phyloP scores from a whole-genome alignment of 768 basidiomycete genomes.

The Terana coerulea region DNA sequence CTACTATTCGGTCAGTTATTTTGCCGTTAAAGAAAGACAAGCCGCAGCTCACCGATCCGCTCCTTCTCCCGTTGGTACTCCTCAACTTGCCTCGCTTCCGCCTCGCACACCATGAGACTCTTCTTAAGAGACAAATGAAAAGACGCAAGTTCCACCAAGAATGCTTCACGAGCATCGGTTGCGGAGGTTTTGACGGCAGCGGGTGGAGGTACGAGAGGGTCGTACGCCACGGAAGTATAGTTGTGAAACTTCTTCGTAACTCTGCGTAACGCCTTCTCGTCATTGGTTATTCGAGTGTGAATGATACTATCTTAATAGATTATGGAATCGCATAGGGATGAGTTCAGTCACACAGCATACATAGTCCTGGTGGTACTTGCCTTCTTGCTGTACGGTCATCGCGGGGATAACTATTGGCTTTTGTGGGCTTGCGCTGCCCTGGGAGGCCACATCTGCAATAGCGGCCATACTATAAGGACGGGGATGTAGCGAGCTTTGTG shows the following conservation, averaged over 20 bases:
- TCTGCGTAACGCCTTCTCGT: conserved; percentile 73
- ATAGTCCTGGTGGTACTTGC: conserved; percentile 11
- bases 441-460: too few relatives aligned
- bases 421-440: background rate
- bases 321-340: background rate
- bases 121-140: conserved; percentile 77
- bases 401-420: conserved; percentile 11
- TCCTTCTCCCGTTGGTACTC: conserved; percentile 74
- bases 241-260: conserved; percentile 80
- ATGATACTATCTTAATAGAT: conserved; percentile 69
- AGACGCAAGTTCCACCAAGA: conserved; percentile 72
- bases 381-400: conserved; percentile 27
- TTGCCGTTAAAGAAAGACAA: background rate
- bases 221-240: conserved; percentile 57
- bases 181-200: conserved; percentile 30
- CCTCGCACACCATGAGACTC: conserved; percentile 79
- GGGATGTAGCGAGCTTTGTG: too few relatives aligned
- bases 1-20: conserved; percentile 35
- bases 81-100: conserved; percentile 80
- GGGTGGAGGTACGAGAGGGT: conserved; percentile 32
- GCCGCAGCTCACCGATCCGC: conserved; percentile 56
- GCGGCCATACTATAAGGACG: too few relatives aligned
- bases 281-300: conserved; percentile 75
- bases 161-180: conserved; percentile 75
- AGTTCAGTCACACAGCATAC: background rate